Base-by-base conservation (phyloP, 257 asterid genomes). In the Rauvolfia tetraphylla region DNA sequence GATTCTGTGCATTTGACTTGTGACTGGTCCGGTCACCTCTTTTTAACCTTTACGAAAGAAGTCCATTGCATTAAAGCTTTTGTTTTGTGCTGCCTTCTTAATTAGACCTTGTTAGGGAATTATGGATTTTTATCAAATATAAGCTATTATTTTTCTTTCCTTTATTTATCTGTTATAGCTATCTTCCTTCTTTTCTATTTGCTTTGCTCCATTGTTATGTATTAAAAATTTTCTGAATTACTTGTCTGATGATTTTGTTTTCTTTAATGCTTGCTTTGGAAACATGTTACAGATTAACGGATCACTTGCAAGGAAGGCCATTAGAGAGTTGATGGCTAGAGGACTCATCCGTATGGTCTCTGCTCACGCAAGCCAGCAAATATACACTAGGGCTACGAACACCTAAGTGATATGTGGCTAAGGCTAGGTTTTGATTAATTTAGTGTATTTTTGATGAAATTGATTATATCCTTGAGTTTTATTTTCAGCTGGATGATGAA, bases 281-380 rank as follows among this genome's bases (percentile, higher is more conserved):
- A 42, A 46, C 49, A 51, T 20, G 3, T 53, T 77, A 54, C 90
- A 93, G 97, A 84, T 91, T 71, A 91, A 72, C 58, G 98, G 98
- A 84, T 90, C 95, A 18, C 88, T 93, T 71, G 97, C 98, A 0
- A 89, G 98, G 86, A 93, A 81, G 86, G 98, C 96, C 10, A 93
- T 91, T 5, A 81, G 82, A 73, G 98, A 93, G 11, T 74, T 93
- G 88, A 87, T 86, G 93, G 91, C 88, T 0, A 84, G 83, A 76
- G 98, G 98, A 2, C 74, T 81, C 77, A 87, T 93, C 88, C 80
- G 95, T 74, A 84, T 91, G 93, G 96, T 90, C 7, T 90, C 97
- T 0, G 88, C 89, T 57, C 97, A 93, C 65, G 71, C 98, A 10
- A 93, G 98, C 89, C 98, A 93, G 87, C 96, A 90, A 86, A 89